Percentiles rank a stretch among this genome's conserved stretches.
Evolutionary conservation across 2,329 filamentous ascomycete genomes (phyloP).

Genomic region (Blastomyces emzantsi): DNA sequence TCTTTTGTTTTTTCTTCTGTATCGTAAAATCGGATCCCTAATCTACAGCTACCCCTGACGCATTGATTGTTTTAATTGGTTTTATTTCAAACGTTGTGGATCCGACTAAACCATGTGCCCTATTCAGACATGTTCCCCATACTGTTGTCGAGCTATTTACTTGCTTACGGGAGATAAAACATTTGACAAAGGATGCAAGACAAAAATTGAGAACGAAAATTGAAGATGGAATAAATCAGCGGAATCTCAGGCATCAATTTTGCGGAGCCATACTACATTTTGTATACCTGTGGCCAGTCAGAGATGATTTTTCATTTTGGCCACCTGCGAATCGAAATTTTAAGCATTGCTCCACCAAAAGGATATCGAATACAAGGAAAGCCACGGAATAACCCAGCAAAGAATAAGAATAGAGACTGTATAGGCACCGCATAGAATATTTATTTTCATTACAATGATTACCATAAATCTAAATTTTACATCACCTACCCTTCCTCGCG

Average conservation of each 20-base stretch:
- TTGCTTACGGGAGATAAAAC: not conserved
- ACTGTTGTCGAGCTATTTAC: not conserved
- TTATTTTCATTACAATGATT: not conserved
- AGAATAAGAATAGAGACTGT: not conserved
- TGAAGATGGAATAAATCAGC: not conserved
- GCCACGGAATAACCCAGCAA: not conserved
- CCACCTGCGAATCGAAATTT: not conserved
- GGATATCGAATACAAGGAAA: not conserved
- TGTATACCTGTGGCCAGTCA: not conserved
- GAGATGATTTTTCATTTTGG: not conserved
- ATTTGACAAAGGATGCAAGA: not conserved
- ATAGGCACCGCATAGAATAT: not conserved
- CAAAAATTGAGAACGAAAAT: not conserved
- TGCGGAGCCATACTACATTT: not conserved
- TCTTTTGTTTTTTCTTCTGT: not conserved
- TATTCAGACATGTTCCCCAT: not conserved
- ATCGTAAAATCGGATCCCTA: not conserved
- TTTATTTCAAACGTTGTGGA: not conserved
- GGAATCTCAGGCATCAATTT: not conserved
- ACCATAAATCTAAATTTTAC: not conserved
- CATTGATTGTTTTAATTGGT: not conserved
- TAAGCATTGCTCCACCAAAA: not conserved
- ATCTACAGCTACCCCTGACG: not conserved
- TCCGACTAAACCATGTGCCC: not conserved
- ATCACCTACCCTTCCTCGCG: constrained; percentile 55